A percentile compares a stretch with the other conserved stretches of the same genome.
phyloP scores from a whole-genome alignment of 345 rosid genomes.

The Erysimum cheiranthoides region DNA sequence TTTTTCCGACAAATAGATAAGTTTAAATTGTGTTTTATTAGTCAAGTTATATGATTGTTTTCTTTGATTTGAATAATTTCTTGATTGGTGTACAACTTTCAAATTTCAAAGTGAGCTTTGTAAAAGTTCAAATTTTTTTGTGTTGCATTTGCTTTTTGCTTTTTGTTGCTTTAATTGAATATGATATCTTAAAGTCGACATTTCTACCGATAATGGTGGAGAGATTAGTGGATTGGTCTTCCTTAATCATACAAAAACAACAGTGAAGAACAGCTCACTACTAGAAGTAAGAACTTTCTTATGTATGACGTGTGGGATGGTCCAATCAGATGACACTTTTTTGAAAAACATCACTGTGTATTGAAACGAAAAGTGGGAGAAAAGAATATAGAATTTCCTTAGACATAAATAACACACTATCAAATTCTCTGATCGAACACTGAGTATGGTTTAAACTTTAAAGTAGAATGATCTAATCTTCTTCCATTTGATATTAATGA shows the following conservation, averaged over 20 bases:
- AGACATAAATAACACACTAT: too few relatives aligned
- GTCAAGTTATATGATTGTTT: background rate
- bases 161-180: background rate
- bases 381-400: too few relatives aligned
- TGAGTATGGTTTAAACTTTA: background rate
- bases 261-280: background rate
- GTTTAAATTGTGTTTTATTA: background rate
- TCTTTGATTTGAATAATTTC: conserved; percentile 1
- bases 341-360: background rate
- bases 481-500: too few relatives aligned
- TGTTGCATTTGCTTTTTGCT: conserved; percentile 1
- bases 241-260: conserved; percentile 29
- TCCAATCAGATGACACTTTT: background rate
- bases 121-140: conserved; percentile 2
- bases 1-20: background rate
- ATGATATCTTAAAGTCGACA: background rate
- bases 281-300: background rate
- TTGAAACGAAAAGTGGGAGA: background rate
- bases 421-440: too few relatives aligned
- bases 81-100: conserved; percentile 18
- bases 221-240: conserved; percentile 33
- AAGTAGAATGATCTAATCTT: too few relatives aligned
- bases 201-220: conserved; percentile 43
- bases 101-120: conserved; percentile 10
- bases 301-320: conserved; percentile 14